Evolutionary conservation across 2,329 filamentous ascomycete genomes (phyloP).

Genomic region (Penicillium sp.): DNA sequence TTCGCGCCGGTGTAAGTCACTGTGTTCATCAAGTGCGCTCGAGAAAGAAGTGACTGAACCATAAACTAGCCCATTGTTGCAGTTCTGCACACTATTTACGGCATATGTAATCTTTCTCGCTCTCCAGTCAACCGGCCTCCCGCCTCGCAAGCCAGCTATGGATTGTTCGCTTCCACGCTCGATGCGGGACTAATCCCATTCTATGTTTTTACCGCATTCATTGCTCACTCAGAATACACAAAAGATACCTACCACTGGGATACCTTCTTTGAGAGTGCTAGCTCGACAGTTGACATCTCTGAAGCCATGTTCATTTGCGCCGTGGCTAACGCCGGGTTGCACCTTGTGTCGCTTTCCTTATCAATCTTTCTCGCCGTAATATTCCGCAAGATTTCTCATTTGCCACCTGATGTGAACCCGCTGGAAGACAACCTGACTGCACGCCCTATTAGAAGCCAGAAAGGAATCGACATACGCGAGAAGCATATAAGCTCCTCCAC

Average conservation of each 20-base stretch:
- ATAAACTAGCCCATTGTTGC: constrained; percentile 66
- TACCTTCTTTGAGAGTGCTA: constrained; percentile 58
- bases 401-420: constrained; percentile 94
- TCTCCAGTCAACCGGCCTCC: constrained; percentile 67
- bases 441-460: constrained; percentile 63
- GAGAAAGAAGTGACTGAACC: constrained; percentile 3
- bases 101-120: constrained; percentile 71
- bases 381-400: constrained; percentile 73
- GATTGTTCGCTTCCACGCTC: constrained; percentile 70
- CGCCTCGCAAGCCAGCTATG: constrained; percentile 79
- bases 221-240: constrained; percentile 50
- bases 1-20: constrained; percentile 65
- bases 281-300: constrained; percentile 56
- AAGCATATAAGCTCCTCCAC: constrained; percentile 57
- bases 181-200: constrained; percentile 64
- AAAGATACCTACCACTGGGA: constrained; percentile 53
- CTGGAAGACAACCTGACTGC: constrained; percentile 80
- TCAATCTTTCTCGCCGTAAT: constrained; percentile 70
- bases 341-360: constrained; percentile 63
- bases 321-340: constrained; percentile 59
- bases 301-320: constrained; percentile 64
- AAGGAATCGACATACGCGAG: constrained; percentile 57
- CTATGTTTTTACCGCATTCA: constrained; percentile 55
- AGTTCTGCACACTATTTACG: constrained; percentile 67
- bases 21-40: background rate